Base-by-base conservation (phyloP, 2,329 filamentous ascomycete genomes). In the Claviceps digitariae region DNA sequence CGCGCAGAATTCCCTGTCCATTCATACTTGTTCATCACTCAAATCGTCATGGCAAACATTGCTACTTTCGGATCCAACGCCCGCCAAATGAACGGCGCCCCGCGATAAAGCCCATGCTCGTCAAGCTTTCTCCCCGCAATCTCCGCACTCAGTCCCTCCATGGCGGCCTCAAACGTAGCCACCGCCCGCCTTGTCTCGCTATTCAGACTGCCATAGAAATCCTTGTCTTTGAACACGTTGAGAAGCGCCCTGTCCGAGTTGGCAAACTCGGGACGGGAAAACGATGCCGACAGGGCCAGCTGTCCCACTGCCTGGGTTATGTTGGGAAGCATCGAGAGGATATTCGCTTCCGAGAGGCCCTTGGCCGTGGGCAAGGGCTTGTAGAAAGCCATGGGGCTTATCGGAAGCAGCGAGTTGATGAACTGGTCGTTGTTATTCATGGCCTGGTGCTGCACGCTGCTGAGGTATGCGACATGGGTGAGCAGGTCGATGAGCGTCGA, bases 1-100 rank as follows among this genome's bases (percentile, higher is more conserved):
- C n/a, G n/a, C n/a, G n/a, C n/a, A n/a, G n/a, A n/a, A n/a, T n/a
- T n/a, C n/a, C n/a, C n/a, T n/a, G n/a, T n/a, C n/a, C n/a, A n/a
- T n/a, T n/a, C n/a, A n/a, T n/a, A n/a, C n/a, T n/a, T n/a, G n/a
- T n/a, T n/a, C n/a, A n/a, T n/a, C n/a, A n/a, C 13, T 38, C 21
- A 53, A 20, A 53, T 50, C 12, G 52, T 20, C 52, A 47, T 47
- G 12, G 40, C 7, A 36, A 23, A 53, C 46, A 53, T 29, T 20
- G 48, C 52, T 7, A 50, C 17, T 21, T 29, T 54, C 17, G 58
- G 58, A 53, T 60, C 57, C 41, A 62, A 54, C n/a, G 57, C 57
- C 66, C 58, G 56, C 46, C 60, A 76, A 1, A 75, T 47, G 56
- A 74, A 75, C 7, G 74, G 74, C 72, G 74, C 74, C 2, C 72